Conservation (phyloP, 2,329 filamentous ascomycete species). For the Bisporella sp. region DNA sequence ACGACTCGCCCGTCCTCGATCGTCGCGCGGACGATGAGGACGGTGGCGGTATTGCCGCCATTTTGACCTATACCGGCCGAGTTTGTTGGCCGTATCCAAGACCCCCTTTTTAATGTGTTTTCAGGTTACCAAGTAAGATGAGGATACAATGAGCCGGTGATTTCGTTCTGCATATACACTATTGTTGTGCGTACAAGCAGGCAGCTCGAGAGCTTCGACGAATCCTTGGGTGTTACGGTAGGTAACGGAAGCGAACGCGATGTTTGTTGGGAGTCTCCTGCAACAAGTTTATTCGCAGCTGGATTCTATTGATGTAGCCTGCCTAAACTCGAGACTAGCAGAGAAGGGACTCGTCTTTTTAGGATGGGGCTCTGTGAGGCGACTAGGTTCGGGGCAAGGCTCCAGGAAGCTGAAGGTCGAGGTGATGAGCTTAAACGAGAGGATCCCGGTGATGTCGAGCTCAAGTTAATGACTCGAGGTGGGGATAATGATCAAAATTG, state of each 20-base stretch:
- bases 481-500: no score
- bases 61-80: constrained; percentile 10
- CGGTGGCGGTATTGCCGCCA: constrained; percentile 36
- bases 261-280: no score
- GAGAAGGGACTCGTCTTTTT: no score
- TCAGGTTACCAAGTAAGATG: constrained; percentile 28
- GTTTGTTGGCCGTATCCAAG: no score
- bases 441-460: constrained; percentile 13
- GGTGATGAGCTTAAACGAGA: no score
- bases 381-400: not conserved
- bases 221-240: no score
- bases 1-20: constrained; percentile 24
- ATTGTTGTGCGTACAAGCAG: not conserved
- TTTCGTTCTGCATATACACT: constrained; percentile 31
- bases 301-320: no score
- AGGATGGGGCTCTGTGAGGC: no score
- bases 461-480: constrained; percentile 6
- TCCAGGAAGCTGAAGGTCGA: not conserved
- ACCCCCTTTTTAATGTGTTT: not conserved
- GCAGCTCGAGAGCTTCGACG: no score
- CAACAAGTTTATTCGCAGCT: no score
- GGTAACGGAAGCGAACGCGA: no score
- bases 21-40: constrained; percentile 32
- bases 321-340: no score
- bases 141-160: constrained; percentile 27